Evolutionary conservation across 2,329 filamentous ascomycete species (phyloP), one percentile per base, ranked within the genome.

Genomic region (Ophiostoma novo-ulmi): DNA sequence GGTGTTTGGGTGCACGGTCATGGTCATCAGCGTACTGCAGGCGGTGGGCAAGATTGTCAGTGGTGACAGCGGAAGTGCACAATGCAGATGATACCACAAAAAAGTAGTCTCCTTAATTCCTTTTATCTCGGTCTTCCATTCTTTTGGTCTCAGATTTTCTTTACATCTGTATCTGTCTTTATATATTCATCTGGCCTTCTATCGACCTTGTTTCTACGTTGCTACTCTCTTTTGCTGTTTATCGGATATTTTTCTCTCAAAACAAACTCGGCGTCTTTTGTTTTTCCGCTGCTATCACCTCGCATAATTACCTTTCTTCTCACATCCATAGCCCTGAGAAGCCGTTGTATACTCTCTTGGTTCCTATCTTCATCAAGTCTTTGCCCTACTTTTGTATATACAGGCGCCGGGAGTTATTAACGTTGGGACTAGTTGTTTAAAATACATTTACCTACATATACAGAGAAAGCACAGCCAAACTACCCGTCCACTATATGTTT

Each of bases 11-110:
- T 83, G 86, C 70, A 81, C 84, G 3, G 94, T 97, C 71, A 93
- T 97, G 90, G 84, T 83, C 14, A 94, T 97, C 64, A 94, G 90
- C 77, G 80, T 96, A 73, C 77, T 93, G 65, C 89, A 93, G 80
- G 89, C 91, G 0, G 81, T 91, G 70, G 81, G 82, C 17, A 93
- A 94, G 81, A 89, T 94, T 76, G 79, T 85, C 7, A 79, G 78
- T 72, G 73, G 73, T 17, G 26, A 64, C 35, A 39, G 61, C 35
- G 63, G 63, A 36, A 36, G 35, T 5, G 70, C 71, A 1, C 70
- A 73, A 35, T 74, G 73, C 73, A 69, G 70, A 58, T 74, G 64
- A 39, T 58, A 58, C 22, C n/a, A 48, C 52, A 31, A 17, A 17
- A 22, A 17, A 14, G 38, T 22, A 55, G 35, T 66, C 55, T 31